Base-by-base conservation (phyloP, 2,329 filamentous ascomycete species). In the Helotiales sp. region DNA sequence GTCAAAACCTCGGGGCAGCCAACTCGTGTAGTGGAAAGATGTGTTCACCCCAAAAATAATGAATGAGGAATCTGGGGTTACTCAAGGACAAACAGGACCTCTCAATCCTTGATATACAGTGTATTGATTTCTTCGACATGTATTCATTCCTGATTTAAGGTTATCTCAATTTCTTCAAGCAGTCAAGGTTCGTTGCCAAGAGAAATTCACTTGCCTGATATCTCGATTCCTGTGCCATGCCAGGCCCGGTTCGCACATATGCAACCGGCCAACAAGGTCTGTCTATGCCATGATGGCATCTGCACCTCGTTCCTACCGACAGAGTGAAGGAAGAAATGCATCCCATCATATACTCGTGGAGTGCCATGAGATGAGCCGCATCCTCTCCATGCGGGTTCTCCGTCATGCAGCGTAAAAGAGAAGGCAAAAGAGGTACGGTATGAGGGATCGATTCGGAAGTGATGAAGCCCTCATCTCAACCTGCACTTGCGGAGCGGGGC, bases 81-180 rank as follows among this genome's bases (percentile, higher is more conserved):
- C n/a, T 45, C 40, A 2, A 10, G n/a, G 17, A 45, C 17, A 11
- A 52, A n/a, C 15, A 30, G 49, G 24, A 52, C 24, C 11, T 30
- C 24, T 6, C n/a, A 6, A 20, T 20, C 17, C 20, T 45, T n/a
- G n/a, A 45, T 20, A n/a, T n/a, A n/a, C n/a, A n/a, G n/a, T n/a
- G n/a, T n/a, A n/a, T n/a, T n/a, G n/a, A n/a, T 10, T 20, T 45
- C 40, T 28, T 52, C 49, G 8, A n/a, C n/a, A n/a, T n/a, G n/a
- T 26, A 17, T 50, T 11, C 26, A 10, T 22, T 26, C 10, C 55
- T n/a, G 55, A 43, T 15, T 59, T 59, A 43, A 43, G 55, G 15
- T 43, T 43, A 43, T 59, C 55, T 59, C n/a, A 22, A 10, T 26
- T 59, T 58, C 55, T 59, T 40, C 55, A 26, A 43, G 52, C 43